These are phyloP conservation scores for Tetrapisispora fleetii DNA, from an alignment of 805 yeast genomes.

Conservation along the genomic window DNA sequence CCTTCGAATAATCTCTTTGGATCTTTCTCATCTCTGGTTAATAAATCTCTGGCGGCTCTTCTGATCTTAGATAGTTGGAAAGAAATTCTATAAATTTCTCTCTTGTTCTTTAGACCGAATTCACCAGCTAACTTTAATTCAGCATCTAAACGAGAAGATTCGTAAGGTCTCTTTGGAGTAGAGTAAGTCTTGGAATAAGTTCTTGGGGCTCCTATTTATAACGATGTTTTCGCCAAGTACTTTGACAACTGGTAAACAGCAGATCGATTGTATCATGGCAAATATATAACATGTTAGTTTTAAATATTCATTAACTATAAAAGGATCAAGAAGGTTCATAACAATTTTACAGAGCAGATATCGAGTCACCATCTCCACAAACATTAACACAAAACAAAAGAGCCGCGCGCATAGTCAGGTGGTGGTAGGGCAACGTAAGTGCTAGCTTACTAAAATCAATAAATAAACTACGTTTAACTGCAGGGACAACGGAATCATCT, in stretches of 20 bases:
- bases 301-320: not conserved
- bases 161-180: conserved; percentile 99
- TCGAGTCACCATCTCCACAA: too few species aligned
- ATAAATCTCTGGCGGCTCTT: conserved; percentile 99
- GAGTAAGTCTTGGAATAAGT: conserved; percentile 99
- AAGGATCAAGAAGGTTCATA: conserved; percentile 10
- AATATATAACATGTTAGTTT: not conserved
- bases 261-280: not conserved
- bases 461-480: too few species aligned
- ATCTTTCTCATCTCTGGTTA: conserved; percentile 99
- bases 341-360: conserved; percentile 8
- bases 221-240: not conserved
- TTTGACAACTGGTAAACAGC: too few species aligned
- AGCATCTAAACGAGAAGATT: conserved; percentile 98
- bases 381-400: too few species aligned
- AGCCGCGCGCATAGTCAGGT: too few species aligned
- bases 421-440: too few species aligned
- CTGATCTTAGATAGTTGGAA: conserved; percentile 98
- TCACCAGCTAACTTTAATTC: conserved; percentile 99
- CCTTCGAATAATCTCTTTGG: conserved; percentile 99
- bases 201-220: conserved; percentile 83
- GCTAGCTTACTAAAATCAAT: too few species aligned
- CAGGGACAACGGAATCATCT: too few species aligned
- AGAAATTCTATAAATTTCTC: conserved; percentile 99
- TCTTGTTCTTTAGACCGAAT: conserved; percentile 99